Evolutionary conservation across 805 yeast genomes (phyloP), one percentile per base, ranked within the genome.

Genomic region (Ogataea parapolymorpha): DNA sequence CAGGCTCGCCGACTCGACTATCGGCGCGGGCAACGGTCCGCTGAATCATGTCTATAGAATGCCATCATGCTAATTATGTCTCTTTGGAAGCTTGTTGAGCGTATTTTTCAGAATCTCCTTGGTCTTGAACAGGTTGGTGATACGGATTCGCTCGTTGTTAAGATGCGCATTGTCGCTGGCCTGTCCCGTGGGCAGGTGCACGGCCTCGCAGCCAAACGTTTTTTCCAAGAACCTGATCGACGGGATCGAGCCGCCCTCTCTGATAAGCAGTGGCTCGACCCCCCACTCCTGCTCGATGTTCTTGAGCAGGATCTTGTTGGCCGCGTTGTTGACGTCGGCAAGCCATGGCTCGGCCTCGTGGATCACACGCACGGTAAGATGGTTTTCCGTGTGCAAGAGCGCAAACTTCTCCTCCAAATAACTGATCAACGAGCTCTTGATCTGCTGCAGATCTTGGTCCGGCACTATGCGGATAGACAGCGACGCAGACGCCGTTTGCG

Each of bases 221-320:
- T 85, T 85, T 54, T 91, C 99, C 49, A 91, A 65, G 45, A 83
- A 84, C 48, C 96, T 66, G 6, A 93, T 80, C 9, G 91, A 82
- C 2, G 99, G 97, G 59, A 91, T 89, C 0, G 97, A 87, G 0
- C 99, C 99, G 46, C 99, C 99, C 66, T 93, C 99, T 50, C 98
- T 77, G 24, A 93, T 86, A 45, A 80, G 82, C 30, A 91, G 66
- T 2, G 98, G 97, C 40, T 85, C 86, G 10, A 70, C 65, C 0
- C 76, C 79, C 99, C 99, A 91, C 41, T 80, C 85, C 4, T 67
- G 61, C 30, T 68, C 64, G 24, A 91, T 68, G 37, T 85, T 87
- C 17, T 76, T 66, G 40, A 73, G 70, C 26, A 93, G 66, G 7
- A 84, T 71, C 52, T 77, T 72, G 60, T 85, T 93, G 2, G 90